Conservation (phyloP, 768 basidiomycete species). For the Auriculariales sp. region DNA sequence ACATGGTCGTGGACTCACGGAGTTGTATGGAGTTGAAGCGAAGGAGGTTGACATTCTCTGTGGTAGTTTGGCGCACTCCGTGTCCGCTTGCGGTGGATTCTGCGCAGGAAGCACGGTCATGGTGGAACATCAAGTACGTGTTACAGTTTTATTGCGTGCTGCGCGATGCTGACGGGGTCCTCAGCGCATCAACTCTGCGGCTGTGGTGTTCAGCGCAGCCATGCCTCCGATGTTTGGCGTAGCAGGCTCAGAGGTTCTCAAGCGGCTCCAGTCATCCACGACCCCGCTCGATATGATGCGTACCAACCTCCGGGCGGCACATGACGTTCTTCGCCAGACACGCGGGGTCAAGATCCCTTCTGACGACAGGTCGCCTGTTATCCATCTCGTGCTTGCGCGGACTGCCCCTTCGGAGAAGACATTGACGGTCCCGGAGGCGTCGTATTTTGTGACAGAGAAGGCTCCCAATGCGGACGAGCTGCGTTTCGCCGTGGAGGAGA, state of each 20-base stretch:
- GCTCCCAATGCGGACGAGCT: slow-evolving; percentile 32
- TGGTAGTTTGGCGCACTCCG: slow-evolving; percentile 74
- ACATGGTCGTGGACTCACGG: slow-evolving; percentile 89
- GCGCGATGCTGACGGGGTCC: too few species aligned
- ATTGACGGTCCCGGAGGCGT: too few species aligned
- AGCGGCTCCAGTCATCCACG: slow-evolving; percentile 60
- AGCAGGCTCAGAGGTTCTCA: slow-evolving; percentile 74
- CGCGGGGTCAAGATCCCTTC: slow-evolving; percentile 76
- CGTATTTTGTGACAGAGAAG: slow-evolving; percentile 6
- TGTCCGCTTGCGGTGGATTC: slow-evolving; percentile 83
- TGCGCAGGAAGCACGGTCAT: slow-evolving; percentile 79
- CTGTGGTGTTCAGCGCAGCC: slow-evolving; percentile 93
- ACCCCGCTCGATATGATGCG: slow-evolving; percentile 63
- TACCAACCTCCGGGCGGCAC: slow-evolving; percentile 66
- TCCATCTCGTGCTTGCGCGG: slow-evolving; percentile 60
- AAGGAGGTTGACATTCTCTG: slow-evolving; percentile 89
- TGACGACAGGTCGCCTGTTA: slow-evolving; percentile 72
- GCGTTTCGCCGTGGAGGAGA: slow-evolving; percentile 59
- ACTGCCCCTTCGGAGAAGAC: too few species aligned
- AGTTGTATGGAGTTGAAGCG: slow-evolving; percentile 85
- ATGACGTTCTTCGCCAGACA: slow-evolving; percentile 66
- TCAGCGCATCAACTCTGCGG: slow-evolving; percentile 87
- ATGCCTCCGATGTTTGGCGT: slow-evolving; percentile 84
- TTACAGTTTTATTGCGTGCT: neutral
- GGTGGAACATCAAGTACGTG: slow-evolving; percentile 69